Evolutionary conservation across 1,284 basidiomycete species (phyloP).

Genomic region (Ustilago bromivora): DNA sequence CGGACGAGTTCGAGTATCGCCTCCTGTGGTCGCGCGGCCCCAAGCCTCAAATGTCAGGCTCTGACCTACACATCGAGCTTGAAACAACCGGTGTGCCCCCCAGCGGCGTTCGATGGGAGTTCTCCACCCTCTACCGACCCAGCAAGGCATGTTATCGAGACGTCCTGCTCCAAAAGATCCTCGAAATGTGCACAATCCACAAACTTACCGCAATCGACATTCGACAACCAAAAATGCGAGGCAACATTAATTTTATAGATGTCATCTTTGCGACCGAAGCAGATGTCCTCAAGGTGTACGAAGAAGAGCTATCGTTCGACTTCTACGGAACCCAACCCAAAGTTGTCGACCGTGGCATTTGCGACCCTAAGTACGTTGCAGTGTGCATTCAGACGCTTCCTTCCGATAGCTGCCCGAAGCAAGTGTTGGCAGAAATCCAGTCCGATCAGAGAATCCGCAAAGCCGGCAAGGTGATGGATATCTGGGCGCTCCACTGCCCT

Average conservation of each 20-base stretch:
- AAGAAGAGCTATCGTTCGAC: constrained; percentile 26
- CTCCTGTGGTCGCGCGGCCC: constrained; percentile 17
- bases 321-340: constrained; percentile 37
- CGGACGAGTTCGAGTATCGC: constrained; percentile 11
- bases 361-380: constrained; percentile 19
- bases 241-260: constrained; percentile 21
- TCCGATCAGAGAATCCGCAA: constrained; percentile 6
- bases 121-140: constrained; percentile 23
- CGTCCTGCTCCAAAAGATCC: constrained; percentile 35
- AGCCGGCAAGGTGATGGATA: constrained; percentile 25
- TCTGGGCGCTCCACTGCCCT: constrained; percentile 26
- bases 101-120: constrained; percentile 37
- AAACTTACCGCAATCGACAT: constrained; percentile 33
- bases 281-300: constrained; percentile 34
- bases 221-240: constrained; percentile 10
- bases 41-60: constrained; percentile 14
- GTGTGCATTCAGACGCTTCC: constrained; percentile 41
- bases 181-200: constrained; percentile 35
- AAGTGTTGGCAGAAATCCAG: background rate
- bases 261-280: constrained; percentile 29
- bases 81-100: constrained; percentile 24
- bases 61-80: constrained; percentile 22
- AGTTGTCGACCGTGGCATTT: constrained; percentile 18
- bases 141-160: constrained; percentile 28
- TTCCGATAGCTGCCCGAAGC: constrained; percentile 2